Conservation (phyloP, 257 asterid species). For the Penstemon newberryi region DNA sequence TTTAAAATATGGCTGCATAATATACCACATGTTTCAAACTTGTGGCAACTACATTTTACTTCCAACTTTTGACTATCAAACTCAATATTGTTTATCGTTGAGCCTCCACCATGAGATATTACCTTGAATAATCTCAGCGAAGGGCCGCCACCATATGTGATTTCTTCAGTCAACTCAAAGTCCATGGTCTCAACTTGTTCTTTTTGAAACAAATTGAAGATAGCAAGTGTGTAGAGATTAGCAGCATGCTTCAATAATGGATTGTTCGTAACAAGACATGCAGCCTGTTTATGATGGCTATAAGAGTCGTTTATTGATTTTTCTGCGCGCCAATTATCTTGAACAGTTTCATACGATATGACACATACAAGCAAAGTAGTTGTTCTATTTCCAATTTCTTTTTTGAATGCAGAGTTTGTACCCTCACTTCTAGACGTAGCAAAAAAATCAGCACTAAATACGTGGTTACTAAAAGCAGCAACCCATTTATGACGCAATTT, state of each 20-base stretch:
- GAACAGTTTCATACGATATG: background rate
- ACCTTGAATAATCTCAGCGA: background rate
- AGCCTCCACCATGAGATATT: background rate
- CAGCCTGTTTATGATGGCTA: background rate
- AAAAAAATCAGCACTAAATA: background rate
- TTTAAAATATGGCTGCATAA: background rate
- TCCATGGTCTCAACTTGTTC: background rate
- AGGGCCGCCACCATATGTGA: background rate
- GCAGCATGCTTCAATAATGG: background rate
- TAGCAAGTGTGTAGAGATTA: background rate
- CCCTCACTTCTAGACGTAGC: slow-evolving; percentile 8
- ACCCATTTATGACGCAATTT: background rate
- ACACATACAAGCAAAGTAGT: background rate
- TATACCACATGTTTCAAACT: background rate
- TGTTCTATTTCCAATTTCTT: background rate
- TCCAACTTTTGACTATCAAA: too few relatives aligned
- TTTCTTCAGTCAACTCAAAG: background rate
- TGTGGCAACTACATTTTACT: background rate
- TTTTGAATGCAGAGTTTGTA: background rate
- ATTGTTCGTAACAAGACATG: background rate
- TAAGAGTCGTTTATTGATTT: background rate
- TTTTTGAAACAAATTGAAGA: background rate
- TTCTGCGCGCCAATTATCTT: background rate
- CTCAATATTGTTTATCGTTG: too few relatives aligned
- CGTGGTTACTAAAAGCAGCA: background rate